Conservation (phyloP, 306 rosid species). For the Vigna trinervia region DNA sequence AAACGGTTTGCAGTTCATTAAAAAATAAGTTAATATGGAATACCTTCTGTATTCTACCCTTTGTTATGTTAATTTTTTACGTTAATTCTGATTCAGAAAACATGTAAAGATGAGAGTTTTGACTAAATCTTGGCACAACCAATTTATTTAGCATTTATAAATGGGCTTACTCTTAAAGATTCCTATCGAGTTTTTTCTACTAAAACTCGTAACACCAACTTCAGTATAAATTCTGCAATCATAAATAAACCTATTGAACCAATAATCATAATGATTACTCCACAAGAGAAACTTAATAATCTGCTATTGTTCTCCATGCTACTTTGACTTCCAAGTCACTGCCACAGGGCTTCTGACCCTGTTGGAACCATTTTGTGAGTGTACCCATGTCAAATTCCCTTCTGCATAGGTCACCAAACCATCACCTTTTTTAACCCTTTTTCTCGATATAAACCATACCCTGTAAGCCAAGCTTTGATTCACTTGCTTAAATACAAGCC, state of each 20-base stretch:
- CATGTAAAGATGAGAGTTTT: neutral
- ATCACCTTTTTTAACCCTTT: constrained; percentile 45
- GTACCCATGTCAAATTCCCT: constrained; percentile 81
- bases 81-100: neutral
- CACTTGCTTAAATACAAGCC: constrained; percentile 53
- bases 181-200: constrained; percentile 32
- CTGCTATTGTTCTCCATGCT: neutral
- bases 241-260: constrained; percentile 51
- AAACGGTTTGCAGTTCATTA: neutral
- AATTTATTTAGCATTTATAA: constrained; percentile 41
- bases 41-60: neutral
- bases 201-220: constrained; percentile 46
- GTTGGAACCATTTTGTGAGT: constrained; percentile 53
- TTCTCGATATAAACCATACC: constrained; percentile 71
- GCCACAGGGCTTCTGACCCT: constrained; percentile 88
- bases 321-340: constrained; percentile 72
- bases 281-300: constrained; percentile 18
- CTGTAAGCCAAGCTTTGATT: constrained; percentile 70
- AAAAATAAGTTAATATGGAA: constrained; percentile 14
- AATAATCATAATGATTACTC: constrained; percentile 31
- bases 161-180: constrained; percentile 30
- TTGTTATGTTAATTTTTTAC: neutral
- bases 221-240: constrained; percentile 35
- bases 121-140: constrained; percentile 26
- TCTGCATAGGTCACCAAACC: constrained; percentile 48